A percentile compares a stretch with the other conserved stretches of the same genome.
Conservation (phyloP, 2,329 filamentous ascomycete genomes). For the Xylaria sp. region DNA sequence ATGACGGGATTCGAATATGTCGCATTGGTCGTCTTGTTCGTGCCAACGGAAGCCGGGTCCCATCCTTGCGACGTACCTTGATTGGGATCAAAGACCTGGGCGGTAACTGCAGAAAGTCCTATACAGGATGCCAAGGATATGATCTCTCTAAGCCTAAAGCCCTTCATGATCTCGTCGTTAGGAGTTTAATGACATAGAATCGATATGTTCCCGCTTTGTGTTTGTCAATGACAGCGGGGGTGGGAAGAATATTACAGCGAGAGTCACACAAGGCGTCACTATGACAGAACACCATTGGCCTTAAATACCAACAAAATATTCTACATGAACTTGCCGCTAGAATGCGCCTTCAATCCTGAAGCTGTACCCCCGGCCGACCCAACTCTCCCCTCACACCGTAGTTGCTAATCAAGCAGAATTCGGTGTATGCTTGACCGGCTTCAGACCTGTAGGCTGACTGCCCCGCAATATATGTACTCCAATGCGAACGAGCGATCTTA, state of each 20-base stretch:
- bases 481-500: constrained; percentile 4
- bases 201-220: constrained; percentile 7
- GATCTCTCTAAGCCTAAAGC: constrained; percentile 2
- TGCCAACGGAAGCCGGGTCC: constrained; percentile 49
- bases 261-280: neutral
- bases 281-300: constrained; percentile 3
- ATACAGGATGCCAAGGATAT: constrained; percentile 19
- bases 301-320: constrained; percentile 22
- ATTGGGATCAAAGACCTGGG: constrained; percentile 49
- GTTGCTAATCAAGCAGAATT: neutral
- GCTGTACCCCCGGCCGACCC: neutral
- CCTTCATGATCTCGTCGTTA: constrained; percentile 27
- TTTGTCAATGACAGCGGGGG: neutral
- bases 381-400: neutral
- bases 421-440: constrained; percentile 21
- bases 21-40: constrained; percentile 50
- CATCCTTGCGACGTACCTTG: constrained; percentile 45
- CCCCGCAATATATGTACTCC: constrained; percentile 29
- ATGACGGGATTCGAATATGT: constrained; percentile 55
- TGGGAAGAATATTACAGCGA: neutral
- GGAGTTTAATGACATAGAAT: neutral
- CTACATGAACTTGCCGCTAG: neutral
- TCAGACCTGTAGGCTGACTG: neutral
- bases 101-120: constrained; percentile 23
- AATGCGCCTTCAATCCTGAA: neutral